Percentiles rank a stretch among this genome's conserved stretches.
phyloP scores from a whole-genome alignment of 2,329 filamentous ascomycete genomes.

The Sphaceloma murrayae region DNA sequence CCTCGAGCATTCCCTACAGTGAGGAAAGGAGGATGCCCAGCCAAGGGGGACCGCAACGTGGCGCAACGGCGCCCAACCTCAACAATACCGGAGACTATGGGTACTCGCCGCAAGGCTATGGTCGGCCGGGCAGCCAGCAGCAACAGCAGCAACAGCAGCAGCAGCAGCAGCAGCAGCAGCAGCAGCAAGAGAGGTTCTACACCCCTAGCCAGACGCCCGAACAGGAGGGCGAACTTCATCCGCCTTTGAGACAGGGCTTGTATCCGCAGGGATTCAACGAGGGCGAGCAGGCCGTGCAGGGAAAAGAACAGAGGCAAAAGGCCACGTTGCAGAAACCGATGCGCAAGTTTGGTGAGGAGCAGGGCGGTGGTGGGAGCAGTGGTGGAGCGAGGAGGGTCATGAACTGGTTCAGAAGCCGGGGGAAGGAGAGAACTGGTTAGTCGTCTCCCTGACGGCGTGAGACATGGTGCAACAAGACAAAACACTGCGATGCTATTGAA shows the following conservation, averaged over 20 bases:
- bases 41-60: constrained; percentile 21
- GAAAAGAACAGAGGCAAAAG: no score
- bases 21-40: constrained; percentile 21
- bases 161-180: constrained; percentile 13
- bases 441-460: not conserved
- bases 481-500: no score
- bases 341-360: constrained; percentile 75
- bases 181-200: constrained; percentile 18
- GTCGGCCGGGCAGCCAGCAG: no score
- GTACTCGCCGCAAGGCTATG: no score
- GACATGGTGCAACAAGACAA: not conserved
- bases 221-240: constrained; percentile 22
- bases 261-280: constrained; percentile 31
- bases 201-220: constrained; percentile 28
- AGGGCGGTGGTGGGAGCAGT: constrained; percentile 67
- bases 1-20: constrained; percentile 36
- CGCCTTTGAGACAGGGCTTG: constrained; percentile 22
- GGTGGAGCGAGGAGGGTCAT: constrained; percentile 87
- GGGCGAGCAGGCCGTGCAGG: constrained; percentile 31
- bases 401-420: constrained; percentile 91
- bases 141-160: constrained; percentile 26
- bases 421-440: constrained; percentile 45
- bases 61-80: constrained; percentile 23
- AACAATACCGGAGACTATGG: no score
- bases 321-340: constrained; percentile 59